Conservation (phyloP, 371 early-diverging fungal genomes). For the Mortierella sp. region DNA sequence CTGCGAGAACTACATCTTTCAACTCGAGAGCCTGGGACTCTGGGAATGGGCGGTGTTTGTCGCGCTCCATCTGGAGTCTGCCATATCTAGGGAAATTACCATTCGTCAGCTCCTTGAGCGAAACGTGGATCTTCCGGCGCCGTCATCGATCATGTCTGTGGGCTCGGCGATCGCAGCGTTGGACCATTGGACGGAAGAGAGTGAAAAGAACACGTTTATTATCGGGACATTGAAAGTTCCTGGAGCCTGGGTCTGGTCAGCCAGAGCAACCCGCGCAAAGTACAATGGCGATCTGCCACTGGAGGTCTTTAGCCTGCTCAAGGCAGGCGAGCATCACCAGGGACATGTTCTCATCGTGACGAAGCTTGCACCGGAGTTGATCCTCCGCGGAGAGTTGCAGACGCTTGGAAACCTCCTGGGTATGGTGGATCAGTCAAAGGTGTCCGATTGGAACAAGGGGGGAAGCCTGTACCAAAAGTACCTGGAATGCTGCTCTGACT, state of each 20-base stretch:
- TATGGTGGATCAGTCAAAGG: conserved; percentile 43
- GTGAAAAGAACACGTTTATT: conserved; percentile 57
- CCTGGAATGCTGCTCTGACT: conserved; percentile 47
- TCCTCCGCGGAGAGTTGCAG: conserved; percentile 55
- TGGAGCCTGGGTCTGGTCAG: conserved; percentile 68
- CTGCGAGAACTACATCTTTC: conserved; percentile 61
- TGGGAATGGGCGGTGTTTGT: conserved; percentile 81
- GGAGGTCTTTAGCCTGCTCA: conserved; percentile 67
- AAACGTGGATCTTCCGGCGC: conserved; percentile 23
- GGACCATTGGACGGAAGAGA: conserved; percentile 9
- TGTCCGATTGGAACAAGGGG: conserved; percentile 44
- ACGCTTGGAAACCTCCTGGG: conserved; percentile 25
- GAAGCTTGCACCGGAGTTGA: conserved; percentile 58
- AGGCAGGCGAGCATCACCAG: conserved; percentile 40
- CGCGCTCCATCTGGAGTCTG: conserved; percentile 40
- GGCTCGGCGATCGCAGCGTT: conserved; percentile 1
- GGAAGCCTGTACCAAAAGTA: conserved; percentile 47
- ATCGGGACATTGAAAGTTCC: conserved; percentile 63
- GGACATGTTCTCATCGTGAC: conserved; percentile 60
- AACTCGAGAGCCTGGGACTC: conserved; percentile 73
- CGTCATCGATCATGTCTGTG: neutral
- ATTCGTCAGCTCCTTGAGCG: conserved; percentile 31
- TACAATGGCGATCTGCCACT: conserved; percentile 62
- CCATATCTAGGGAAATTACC: conserved; percentile 9
- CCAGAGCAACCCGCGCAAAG: conserved; percentile 69